These are phyloP conservation scores for Russula emetica DNA, from an alignment of 768 basidiomycete species.

Conservation along the genomic window DNA sequence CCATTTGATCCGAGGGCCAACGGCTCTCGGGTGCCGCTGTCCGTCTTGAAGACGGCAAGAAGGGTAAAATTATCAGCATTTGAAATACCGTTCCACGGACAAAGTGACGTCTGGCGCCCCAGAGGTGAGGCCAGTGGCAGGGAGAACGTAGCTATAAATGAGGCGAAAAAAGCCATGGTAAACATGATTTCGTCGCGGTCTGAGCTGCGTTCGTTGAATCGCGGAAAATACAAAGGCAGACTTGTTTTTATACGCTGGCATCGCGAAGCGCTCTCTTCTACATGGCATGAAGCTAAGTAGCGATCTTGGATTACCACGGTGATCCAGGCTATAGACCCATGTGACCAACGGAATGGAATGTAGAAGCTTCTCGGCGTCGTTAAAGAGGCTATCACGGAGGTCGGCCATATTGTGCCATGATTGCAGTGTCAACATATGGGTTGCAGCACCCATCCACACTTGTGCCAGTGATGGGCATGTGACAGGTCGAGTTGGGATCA, in stretches of 20 bases:
- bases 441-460: no score
- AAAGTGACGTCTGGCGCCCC: not conserved
- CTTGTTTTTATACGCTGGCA: not conserved
- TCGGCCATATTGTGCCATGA: no score
- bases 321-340: not conserved
- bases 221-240: not conserved
- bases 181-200: not conserved
- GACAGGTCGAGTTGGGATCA: no score
- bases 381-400: no score
- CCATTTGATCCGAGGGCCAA: not conserved
- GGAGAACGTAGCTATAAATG: not conserved
- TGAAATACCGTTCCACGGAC: slow-evolving; percentile 5
- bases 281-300: not conserved
- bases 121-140: slow-evolving; percentile 2
- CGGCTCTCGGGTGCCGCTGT: not conserved
- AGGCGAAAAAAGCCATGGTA: not conserved
- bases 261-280: not conserved
- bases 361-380: no score
- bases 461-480: no score
- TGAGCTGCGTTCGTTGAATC: not conserved
- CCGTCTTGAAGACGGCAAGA: not conserved
- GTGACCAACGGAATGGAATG: no score
- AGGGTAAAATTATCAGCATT: slow-evolving; percentile 9
- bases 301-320: not conserved
- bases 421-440: no score